A percentile compares a stretch with the other conserved stretches of the same genome.
These are phyloP conservation scores for Podaxis sp. DNA, from an alignment of 768 basidiomycete genomes.

Conservation along the genomic window DNA sequence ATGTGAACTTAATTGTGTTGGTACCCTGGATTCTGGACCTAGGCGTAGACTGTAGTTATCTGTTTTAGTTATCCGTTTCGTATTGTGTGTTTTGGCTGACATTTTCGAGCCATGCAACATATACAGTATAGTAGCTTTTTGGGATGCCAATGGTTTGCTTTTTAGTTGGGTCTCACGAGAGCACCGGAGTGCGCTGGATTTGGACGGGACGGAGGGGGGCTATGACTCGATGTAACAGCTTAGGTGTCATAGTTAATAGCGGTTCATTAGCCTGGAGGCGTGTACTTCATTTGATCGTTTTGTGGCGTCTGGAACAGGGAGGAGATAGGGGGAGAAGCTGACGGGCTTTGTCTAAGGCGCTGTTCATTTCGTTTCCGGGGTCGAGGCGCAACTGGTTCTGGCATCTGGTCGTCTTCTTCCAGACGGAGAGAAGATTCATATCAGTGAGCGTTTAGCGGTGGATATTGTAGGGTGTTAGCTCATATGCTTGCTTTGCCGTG, in stretches of 20 bases:
- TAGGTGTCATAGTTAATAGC: not conserved
- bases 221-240: not conserved
- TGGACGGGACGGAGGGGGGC: not conserved
- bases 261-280: not conserved
- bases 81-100: not conserved
- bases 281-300: not conserved
- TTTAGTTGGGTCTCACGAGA: not conserved
- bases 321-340: not conserved
- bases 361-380: not conserved
- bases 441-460: not conserved
- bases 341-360: not conserved
- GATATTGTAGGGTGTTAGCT: not conserved
- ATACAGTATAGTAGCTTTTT: too few relatives aligned
- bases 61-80: not conserved
- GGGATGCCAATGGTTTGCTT: too few relatives aligned
- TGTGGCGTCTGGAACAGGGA: not conserved
- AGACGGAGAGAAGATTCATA: not conserved
- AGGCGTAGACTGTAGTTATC: not conserved
- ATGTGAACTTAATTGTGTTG: too few relatives aligned
- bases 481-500: not conserved
- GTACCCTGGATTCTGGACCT: not conserved
- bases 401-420: not conserved
- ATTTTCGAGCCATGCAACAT: too few relatives aligned
- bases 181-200: not conserved
- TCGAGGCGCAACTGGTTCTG: not conserved